Conservation (phyloP, 2,329 filamentous ascomycete species). For the Ceratocystis ficicola region DNA sequence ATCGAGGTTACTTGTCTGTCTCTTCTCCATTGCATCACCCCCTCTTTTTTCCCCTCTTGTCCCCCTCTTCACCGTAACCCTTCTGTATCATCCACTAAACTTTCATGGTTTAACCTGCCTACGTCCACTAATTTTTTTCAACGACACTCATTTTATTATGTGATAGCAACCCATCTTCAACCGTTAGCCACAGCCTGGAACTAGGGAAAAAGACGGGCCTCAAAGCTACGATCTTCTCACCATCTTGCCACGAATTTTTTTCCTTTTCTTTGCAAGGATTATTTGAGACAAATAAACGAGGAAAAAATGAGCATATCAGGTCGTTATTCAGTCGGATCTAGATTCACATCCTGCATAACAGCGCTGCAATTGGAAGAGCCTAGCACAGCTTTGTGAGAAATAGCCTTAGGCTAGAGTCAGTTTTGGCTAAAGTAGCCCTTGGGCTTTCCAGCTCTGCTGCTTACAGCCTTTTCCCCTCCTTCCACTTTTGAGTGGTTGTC, state of each 20-base stretch:
- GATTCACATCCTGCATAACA: no score
- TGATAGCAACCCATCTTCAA: neutral
- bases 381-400: no score
- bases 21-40: neutral
- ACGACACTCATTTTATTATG: no score
- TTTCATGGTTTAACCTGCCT: neutral
- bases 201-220: neutral
- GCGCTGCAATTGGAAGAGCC: no score
- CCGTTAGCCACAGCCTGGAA: neutral
- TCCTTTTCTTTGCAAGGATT: neutral
- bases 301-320: neutral
- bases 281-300: neutral
- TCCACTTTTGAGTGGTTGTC: neutral
- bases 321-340: no score
- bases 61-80: neutral
- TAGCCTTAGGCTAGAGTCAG: no score
- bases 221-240: constrained; percentile 1
- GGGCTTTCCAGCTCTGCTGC: no score
- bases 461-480: neutral
- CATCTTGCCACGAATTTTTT: neutral
- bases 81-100: neutral
- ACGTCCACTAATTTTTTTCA: neutral
- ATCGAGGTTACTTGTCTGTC: neutral
- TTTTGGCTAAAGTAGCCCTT: no score
- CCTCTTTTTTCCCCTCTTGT: neutral